Base-by-base conservation (phyloP, 495 filamentous ascomycete species). In the Bacidia gigantensis region DNA sequence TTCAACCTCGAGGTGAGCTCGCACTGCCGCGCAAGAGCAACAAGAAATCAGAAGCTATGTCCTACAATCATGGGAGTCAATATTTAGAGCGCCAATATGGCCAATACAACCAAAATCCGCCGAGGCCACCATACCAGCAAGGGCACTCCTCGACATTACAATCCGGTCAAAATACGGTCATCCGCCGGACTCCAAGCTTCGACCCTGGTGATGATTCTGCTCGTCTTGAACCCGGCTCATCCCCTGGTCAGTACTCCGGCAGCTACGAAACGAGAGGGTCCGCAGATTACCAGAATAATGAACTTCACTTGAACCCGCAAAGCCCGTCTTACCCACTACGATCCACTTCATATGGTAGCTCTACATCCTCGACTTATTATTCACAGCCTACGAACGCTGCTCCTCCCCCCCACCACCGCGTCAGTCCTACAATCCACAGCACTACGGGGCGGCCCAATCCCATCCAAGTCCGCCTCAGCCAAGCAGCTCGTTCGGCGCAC, bases 401-500 rank as follows among this genome's bases (percentile, higher is more conserved):
- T 26, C 69, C 75, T 26, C 70, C 68, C 17, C 70, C 9, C 72
- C 75, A 29, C 69, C 75, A 26, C 70, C 68, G n/a, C 80, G 78
- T 45, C 64, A 72, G 12, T 68, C 78, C 1, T 95, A 95, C 65
- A 93, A 95, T 58, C 89, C 89, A 1, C 86, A 89, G 64, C 70
- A 83, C 49, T 96, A 88, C 63, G 78, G 74, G 43, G 70, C 78
- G 9, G 65, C 67, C 26, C 53, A 63, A 22, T 62, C 64, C 26
- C 69, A 68, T 60, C 72, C 63, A 68, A 78, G 20, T 44, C 12
- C 67, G 59, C 75, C 62, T 24, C 69, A 63, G 60, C 65, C 56
- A 50, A 56, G 61, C 58, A 55, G 55, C 46, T 57, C 35, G 61
- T 67, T 35, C 54, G 22, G 57, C 35, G 52, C 60, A 49, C 65